Conservation (phyloP, 1,284 basidiomycete genomes). For the Melampsora allii-populina region DNA sequence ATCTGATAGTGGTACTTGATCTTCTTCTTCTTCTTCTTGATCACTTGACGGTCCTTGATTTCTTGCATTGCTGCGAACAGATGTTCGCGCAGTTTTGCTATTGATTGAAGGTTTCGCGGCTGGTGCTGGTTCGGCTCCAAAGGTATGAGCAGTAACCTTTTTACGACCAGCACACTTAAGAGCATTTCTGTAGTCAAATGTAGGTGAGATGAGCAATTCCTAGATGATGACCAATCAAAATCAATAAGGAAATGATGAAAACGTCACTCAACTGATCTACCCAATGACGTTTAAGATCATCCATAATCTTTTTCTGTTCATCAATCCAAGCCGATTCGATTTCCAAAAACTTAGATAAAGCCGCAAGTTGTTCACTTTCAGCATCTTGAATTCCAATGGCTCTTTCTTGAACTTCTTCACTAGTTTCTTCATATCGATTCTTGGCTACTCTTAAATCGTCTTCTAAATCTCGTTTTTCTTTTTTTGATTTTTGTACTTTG, state of each 20-base stretch:
- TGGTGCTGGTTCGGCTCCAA: constrained; percentile 23
- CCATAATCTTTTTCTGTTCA: constrained; percentile 47
- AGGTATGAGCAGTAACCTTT: constrained; percentile 38
- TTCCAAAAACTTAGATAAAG: constrained; percentile 48
- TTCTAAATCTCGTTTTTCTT: constrained; percentile 50
- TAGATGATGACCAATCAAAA: not conserved
- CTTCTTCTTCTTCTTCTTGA: constrained; percentile 21
- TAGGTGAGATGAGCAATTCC: not conserved
- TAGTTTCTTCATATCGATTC: constrained; percentile 49
- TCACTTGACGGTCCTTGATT: not conserved
- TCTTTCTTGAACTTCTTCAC: constrained; percentile 48
- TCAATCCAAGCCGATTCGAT: constrained; percentile 48
- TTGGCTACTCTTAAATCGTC: constrained; percentile 49
- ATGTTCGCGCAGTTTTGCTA: not conserved
- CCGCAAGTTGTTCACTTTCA: constrained; percentile 48
- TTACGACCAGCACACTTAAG: constrained; percentile 17
- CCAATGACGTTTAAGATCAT: constrained; percentile 46
- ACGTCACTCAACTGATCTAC: constrained; percentile 25
- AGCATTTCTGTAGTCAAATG: constrained; percentile 9
- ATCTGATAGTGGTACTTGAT: not conserved
- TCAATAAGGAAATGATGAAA: not conserved
- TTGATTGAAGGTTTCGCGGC: constrained; percentile 31
- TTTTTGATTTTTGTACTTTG: constrained; percentile 50
- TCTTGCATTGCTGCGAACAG: not conserved
- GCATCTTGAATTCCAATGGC: constrained; percentile 47